Evolutionary conservation across 2,329 filamentous ascomycete species (phyloP).

Genomic region (Clonostachys byssicola): DNA sequence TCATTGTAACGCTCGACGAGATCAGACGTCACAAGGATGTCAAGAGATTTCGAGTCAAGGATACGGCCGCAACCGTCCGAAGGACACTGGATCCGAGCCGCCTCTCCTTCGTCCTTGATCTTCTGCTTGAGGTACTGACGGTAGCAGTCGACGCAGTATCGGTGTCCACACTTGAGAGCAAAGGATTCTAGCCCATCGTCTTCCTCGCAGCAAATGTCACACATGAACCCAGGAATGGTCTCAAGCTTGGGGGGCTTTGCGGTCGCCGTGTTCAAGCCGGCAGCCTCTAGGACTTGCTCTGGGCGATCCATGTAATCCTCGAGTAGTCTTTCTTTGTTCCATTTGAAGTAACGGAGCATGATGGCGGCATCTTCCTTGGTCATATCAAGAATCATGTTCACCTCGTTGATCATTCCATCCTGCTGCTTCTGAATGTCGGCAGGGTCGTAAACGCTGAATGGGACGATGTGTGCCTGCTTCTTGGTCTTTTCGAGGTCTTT

Average conservation of each 20-base stretch:
- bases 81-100: slow-evolving; percentile 90
- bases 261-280: slow-evolving; percentile 70
- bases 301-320: slow-evolving; percentile 94
- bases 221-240: slow-evolving; percentile 71
- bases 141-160: slow-evolving; percentile 92
- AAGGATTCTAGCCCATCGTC: slow-evolving; percentile 73
- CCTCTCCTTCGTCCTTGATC: slow-evolving; percentile 92
- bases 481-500: slow-evolving; percentile 68
- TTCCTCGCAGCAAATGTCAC: slow-evolving; percentile 96
- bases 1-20: slow-evolving; percentile 68
- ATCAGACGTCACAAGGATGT: slow-evolving; percentile 63
- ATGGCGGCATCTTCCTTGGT: slow-evolving; percentile 88
- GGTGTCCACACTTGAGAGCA: slow-evolving; percentile 90
- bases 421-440: slow-evolving; percentile 81
- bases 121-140: slow-evolving; percentile 88
- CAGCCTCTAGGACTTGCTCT: slow-evolving; percentile 74
- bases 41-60: slow-evolving; percentile 83
- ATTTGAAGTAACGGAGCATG: slow-evolving; percentile 80
- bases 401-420: slow-evolving; percentile 80
- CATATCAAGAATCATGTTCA: slow-evolving; percentile 86
- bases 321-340: slow-evolving; percentile 94
- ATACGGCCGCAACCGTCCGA: slow-evolving; percentile 83
- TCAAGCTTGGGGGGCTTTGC: slow-evolving; percentile 63
- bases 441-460: slow-evolving; percentile 78
- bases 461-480: slow-evolving; percentile 75